Percentiles rank a stretch among this genome's conserved stretches.
Conservation (phyloP, 805 yeast species). For the Suhomyces canberraensis region DNA sequence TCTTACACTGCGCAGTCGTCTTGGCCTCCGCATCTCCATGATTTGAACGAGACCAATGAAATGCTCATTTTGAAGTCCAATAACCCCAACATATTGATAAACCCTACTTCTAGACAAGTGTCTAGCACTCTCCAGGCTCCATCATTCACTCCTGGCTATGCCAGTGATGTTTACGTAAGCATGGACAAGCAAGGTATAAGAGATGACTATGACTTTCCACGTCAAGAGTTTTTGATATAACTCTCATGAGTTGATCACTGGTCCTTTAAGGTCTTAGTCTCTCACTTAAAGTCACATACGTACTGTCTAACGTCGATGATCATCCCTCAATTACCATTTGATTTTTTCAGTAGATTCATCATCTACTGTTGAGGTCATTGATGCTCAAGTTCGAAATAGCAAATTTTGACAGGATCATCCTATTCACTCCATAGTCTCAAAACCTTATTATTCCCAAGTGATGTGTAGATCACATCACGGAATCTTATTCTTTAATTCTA, state of each 20-base stretch:
- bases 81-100: conserved; percentile 14
- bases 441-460: too few relatives aligned
- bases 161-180: conserved; percentile 3
- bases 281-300: too few relatives aligned
- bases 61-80: conserved; percentile 8
- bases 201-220: conserved; percentile 5
- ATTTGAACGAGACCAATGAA: conserved; percentile 3
- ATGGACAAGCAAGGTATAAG: not conserved
- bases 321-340: too few relatives aligned
- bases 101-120: conserved; percentile 9
- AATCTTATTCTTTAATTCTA: too few relatives aligned
- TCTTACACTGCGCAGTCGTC: not conserved
- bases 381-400: too few relatives aligned
- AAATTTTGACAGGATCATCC: too few relatives aligned
- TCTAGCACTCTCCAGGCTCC: conserved; percentile 10
- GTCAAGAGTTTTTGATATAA: conserved; percentile 1
- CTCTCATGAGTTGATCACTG: too few relatives aligned
- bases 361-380: too few relatives aligned
- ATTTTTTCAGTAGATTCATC: too few relatives aligned
- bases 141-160: not conserved
- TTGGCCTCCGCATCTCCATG: conserved; percentile 6
- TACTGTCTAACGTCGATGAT: not conserved
- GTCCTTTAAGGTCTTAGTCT: too few relatives aligned
- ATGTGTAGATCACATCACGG: too few relatives aligned
- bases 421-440: too few relatives aligned